These are phyloP conservation scores for Hericium coralloides DNA, from an alignment of 768 basidiomycete species.

Conservation along the genomic window DNA sequence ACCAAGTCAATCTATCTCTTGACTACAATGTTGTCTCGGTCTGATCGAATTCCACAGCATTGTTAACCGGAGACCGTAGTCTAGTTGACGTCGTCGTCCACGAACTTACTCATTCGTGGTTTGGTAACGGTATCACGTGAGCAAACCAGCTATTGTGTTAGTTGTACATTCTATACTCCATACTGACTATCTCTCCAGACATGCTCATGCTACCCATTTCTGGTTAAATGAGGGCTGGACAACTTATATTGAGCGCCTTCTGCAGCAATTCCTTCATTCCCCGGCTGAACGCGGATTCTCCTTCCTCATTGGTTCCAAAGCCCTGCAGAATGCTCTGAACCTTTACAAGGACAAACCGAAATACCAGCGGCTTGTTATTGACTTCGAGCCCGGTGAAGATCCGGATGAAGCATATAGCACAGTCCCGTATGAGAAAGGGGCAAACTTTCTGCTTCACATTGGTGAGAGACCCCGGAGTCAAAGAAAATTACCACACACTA, in stretches of 20 bases:
- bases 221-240: constrained; percentile 95
- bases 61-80: constrained; percentile 80
- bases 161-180: background rate
- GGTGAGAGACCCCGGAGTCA: constrained; percentile 36
- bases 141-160: constrained; percentile 6
- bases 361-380: constrained; percentile 74
- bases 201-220: constrained; percentile 70
- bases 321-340: constrained; percentile 61
- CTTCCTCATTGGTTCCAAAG: constrained; percentile 68
- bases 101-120: constrained; percentile 83
- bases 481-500: background rate
- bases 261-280: constrained; percentile 61
- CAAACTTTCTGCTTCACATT: constrained; percentile 79
- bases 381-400: constrained; percentile 65
- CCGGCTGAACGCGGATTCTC: constrained; percentile 74
- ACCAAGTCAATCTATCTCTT: constrained; percentile 47
- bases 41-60: constrained; percentile 32
- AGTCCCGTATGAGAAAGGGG: constrained; percentile 85
- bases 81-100: constrained; percentile 87
- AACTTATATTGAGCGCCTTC: constrained; percentile 81
- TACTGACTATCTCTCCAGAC: constrained; percentile 24
- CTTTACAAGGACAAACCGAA: constrained; percentile 50
- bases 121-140: constrained; percentile 84
- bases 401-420: constrained; percentile 68
- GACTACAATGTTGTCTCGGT: background rate